Evolutionary conservation across 371 early-diverging fungal species (phyloP).

Genomic region (Rhizopus delemar): DNA sequence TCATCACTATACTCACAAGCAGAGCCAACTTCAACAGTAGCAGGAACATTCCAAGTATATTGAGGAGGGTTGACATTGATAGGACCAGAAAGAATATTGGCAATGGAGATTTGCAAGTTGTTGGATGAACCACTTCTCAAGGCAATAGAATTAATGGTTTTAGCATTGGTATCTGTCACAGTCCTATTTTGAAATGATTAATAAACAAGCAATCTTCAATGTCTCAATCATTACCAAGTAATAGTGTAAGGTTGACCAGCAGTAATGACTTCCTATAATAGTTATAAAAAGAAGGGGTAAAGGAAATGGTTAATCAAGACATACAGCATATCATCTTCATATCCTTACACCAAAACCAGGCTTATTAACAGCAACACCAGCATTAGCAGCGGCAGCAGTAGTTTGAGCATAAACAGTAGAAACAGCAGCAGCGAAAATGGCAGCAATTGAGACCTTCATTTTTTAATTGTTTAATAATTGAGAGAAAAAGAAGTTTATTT

Average conservation of each 20-base stretch:
- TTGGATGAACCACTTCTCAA: slow-evolving; percentile 35
- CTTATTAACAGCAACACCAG: slow-evolving; percentile 32
- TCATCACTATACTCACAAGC: slow-evolving; percentile 21
- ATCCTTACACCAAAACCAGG: slow-evolving; percentile 38
- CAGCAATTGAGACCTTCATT: slow-evolving; percentile 15
- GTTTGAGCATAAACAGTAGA: slow-evolving; percentile 17
- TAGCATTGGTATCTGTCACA: slow-evolving; percentile 13
- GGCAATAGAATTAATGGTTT: slow-evolving; percentile 30
- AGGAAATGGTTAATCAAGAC: neutral
- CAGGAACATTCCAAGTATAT: slow-evolving; percentile 40
- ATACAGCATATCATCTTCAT: neutral
- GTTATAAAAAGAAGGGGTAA: neutral
- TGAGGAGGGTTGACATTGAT: slow-evolving; percentile 23
- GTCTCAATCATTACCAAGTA: slow-evolving; percentile 26
- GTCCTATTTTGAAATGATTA: slow-evolving; percentile 21
- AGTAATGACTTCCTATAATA: slow-evolving; percentile 31
- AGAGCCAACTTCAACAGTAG: slow-evolving; percentile 20
- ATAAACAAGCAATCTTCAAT: neutral
- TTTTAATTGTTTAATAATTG: neutral
- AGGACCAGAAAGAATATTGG: slow-evolving; percentile 27
- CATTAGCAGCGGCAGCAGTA: slow-evolving; percentile 11
- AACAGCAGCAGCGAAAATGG: slow-evolving; percentile 14
- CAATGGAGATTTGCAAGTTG: slow-evolving; percentile 23
- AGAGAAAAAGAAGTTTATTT: neutral
- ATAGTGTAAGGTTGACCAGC: slow-evolving; percentile 34